These are phyloP conservation scores for Ceratocystis eucalypticola DNA, from an alignment of 2,329 filamentous ascomycete genomes.

Conservation along the genomic window DNA sequence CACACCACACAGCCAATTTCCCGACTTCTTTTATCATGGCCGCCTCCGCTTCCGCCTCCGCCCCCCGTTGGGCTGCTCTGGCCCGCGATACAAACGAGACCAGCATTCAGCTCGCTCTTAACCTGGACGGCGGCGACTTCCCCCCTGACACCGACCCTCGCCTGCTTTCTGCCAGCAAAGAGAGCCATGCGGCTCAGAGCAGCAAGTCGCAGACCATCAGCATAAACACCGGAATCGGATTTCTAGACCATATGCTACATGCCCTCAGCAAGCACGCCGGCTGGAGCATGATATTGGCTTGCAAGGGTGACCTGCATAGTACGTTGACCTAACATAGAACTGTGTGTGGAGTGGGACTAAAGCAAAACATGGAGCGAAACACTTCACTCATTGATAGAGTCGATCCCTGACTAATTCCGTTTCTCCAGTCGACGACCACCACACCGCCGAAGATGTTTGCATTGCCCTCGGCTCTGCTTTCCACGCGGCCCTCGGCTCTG, in stretches of 20 bases:
- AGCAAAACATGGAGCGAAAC: background rate
- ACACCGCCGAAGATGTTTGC: conserved; percentile 92
- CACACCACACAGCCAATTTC: background rate
- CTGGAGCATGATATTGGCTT: conserved; percentile 75
- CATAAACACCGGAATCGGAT: conserved; percentile 88
- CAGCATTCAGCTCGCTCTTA: conserved; percentile 84
- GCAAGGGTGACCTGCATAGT: conserved; percentile 86
- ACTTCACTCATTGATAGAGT: background rate
- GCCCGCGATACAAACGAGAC: conserved; percentile 95
- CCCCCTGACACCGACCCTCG: conserved; percentile 48
- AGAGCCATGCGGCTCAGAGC: conserved; percentile 68
- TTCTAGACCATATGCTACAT: conserved; percentile 97
- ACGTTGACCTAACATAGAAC: conserved; percentile 26
- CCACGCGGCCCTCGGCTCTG: conserved; percentile 61
- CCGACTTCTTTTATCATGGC: background rate
- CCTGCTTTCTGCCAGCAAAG: conserved; percentile 33
- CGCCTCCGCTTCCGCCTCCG: conserved; percentile 4
- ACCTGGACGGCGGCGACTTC: conserved; percentile 78
- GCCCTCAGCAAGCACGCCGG: conserved; percentile 90
- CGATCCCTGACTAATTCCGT: background rate
- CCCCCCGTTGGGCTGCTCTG: conserved; percentile 57
- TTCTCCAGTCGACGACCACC: conserved; percentile 79
- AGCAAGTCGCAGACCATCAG: conserved; percentile 76
- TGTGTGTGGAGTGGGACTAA: background rate
- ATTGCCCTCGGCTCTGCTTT: conserved; percentile 82